Conservation (phyloP, 2,329 filamentous ascomycete genomes). For the Stagonosporopsis vannaccii region DNA sequence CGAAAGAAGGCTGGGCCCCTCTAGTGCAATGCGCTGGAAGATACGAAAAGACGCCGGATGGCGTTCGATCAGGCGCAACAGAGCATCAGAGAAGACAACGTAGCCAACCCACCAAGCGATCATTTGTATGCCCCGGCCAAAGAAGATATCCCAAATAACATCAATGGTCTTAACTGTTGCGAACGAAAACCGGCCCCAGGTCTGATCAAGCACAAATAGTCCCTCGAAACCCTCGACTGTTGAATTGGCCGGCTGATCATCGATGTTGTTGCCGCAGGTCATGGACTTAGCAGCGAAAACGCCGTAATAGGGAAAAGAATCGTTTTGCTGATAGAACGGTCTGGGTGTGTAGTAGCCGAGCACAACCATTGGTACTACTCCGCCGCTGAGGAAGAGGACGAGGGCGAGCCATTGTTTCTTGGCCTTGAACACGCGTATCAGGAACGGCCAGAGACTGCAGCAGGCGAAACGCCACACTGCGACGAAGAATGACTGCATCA, state of each 20-base stretch:
- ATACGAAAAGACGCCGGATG: constrained; percentile 45
- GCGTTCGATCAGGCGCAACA: constrained; percentile 45
- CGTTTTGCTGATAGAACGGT: not conserved
- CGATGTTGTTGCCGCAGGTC: constrained; percentile 18
- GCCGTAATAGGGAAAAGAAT: constrained; percentile 17
- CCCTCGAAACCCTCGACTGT: constrained; percentile 33
- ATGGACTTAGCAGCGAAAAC: constrained; percentile 26
- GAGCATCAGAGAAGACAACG: constrained; percentile 43
- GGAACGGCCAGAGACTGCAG: not conserved
- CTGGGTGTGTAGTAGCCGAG: constrained; percentile 18
- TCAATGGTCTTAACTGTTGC: constrained; percentile 47
- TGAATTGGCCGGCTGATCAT: constrained; percentile 19
- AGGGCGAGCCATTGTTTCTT: constrained; percentile 24
- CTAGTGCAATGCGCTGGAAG: constrained; percentile 43
- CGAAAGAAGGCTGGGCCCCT: constrained; percentile 33
- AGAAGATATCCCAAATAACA: constrained; percentile 44
- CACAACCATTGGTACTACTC: constrained; percentile 18
- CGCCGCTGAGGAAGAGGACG: constrained; percentile 15
- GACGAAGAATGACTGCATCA: not conserved
- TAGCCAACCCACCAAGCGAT: constrained; percentile 41
- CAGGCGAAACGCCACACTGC: not conserved
- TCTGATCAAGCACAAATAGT: constrained; percentile 40
- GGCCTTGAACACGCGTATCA: not conserved
- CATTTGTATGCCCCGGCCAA: constrained; percentile 45
- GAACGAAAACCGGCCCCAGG: constrained; percentile 37